These are phyloP conservation scores for Psilocybe tampanensis DNA, from an alignment of 768 basidiomycete species.

Conservation along the genomic window DNA sequence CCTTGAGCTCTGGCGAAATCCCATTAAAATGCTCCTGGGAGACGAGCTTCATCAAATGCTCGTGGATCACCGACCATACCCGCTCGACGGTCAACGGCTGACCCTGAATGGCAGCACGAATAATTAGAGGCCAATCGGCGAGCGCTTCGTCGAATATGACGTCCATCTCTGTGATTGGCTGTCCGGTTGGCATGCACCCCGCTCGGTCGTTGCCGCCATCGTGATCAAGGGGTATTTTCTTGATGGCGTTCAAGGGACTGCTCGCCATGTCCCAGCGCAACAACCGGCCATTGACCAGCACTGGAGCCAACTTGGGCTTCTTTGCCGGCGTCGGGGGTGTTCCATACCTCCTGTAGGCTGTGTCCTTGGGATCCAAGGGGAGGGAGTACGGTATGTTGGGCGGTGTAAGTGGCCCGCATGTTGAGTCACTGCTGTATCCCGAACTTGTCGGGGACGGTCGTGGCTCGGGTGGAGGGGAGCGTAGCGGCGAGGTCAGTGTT, in stretches of 20 bases:
- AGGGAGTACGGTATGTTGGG: neutral
- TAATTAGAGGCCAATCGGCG: constrained; percentile 1
- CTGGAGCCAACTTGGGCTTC: constrained; percentile 1
- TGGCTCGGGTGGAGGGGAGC: neutral
- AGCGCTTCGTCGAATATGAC: neutral
- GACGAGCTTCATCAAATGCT: constrained; percentile 2
- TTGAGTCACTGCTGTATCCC: constrained; percentile 1
- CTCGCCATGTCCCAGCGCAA: constrained; percentile 5
- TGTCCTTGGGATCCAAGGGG: neutral
- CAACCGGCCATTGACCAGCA: neutral
- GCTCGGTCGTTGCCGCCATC: neutral
- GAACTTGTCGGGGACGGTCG: neutral
- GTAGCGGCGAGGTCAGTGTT: neutral
- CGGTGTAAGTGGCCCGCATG: neutral
- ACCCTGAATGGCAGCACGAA: neutral
- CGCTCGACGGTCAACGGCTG: neutral
- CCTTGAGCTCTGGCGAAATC: neutral
- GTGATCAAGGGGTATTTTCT: neutral
- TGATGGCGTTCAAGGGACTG: neutral
- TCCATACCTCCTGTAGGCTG: neutral
- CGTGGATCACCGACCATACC: neutral
- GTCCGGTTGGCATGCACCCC: neutral
- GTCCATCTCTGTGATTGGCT: neutral
- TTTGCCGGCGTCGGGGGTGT: neutral
- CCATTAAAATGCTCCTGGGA: neutral